These are phyloP conservation scores for Porosira glacialis DNA, from an alignment of 352 stramenopile species.

Conservation along the genomic window DNA sequence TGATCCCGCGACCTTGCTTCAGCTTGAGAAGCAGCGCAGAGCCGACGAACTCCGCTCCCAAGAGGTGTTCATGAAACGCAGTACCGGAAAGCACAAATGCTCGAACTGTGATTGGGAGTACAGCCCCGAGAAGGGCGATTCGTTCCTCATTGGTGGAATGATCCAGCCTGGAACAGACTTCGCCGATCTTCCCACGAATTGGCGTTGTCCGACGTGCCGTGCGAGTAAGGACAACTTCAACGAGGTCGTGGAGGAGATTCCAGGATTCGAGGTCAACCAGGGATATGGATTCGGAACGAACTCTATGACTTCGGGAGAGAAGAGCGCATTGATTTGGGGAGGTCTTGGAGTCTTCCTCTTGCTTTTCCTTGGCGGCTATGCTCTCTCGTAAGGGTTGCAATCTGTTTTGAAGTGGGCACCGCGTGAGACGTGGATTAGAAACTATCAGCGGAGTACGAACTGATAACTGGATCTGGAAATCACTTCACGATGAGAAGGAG, in stretches of 20 bases:
- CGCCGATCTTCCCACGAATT: conserved; percentile 69
- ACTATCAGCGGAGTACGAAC: no score
- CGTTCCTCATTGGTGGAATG: conserved; percentile 76
- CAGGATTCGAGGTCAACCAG: conserved; percentile 81
- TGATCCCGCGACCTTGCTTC: conserved; percentile 31
- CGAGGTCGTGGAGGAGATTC: conserved; percentile 77
- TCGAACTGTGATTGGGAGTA: conserved; percentile 80
- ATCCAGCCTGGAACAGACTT: conserved; percentile 75
- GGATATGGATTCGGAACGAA: conserved; percentile 81
- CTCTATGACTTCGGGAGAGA: conserved; percentile 72
- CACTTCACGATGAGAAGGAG: no score
- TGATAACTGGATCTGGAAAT: no score
- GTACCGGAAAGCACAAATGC: conserved; percentile 72
- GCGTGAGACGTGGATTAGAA: no score
- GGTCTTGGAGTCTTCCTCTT: conserved; percentile 72
- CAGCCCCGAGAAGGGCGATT: conserved; percentile 71
- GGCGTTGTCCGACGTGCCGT: conserved; percentile 77
- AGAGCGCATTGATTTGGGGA: conserved; percentile 80
- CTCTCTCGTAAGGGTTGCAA: conserved; percentile 67
- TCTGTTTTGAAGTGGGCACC: no score
- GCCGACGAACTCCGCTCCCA: conserved; percentile 72
- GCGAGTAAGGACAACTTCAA: conserved; percentile 75
- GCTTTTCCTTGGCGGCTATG: conserved; percentile 77
- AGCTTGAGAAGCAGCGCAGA: conserved; percentile 48
- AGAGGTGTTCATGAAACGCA: conserved; percentile 82